phyloP scores from a whole-genome alignment of 202 grass and related monocot species.

The Carex sylvatica region DNA sequence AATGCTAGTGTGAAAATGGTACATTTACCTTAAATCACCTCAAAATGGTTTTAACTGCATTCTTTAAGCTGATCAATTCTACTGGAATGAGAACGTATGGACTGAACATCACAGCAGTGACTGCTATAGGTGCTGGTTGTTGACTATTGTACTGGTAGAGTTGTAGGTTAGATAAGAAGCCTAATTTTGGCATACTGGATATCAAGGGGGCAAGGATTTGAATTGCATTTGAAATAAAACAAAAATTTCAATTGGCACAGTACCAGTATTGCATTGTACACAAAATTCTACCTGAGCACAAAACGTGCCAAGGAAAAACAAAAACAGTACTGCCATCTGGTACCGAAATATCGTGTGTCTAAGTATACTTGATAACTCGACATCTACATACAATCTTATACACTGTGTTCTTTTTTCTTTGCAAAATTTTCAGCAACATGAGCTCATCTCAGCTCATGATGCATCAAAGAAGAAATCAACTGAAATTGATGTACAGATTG shows the following conservation, averaged over 20 bases:
- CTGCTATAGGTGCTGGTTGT: neutral
- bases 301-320: neutral
- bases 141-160: neutral
- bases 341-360: neutral
- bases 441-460: neutral
- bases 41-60: neutral
- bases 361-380: neutral
- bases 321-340: neutral
- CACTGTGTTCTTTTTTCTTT: neutral
- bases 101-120: neutral
- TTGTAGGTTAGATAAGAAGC: neutral
- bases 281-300: neutral
- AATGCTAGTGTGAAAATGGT: neutral
- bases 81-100: neutral
- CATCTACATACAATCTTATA: neutral
- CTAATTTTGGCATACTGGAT: neutral
- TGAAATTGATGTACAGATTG: constrained; percentile 60
- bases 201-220: neutral
- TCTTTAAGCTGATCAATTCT: neutral
- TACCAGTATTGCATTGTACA: neutral
- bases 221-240: neutral
- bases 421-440: constrained; percentile 19
- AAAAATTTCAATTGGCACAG: neutral
- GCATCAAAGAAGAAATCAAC: constrained; percentile 18
- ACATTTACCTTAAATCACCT: neutral